phyloP scores from a whole-genome alignment of 2,329 filamentous ascomycete species.

The Drechslerella dactyloides region DNA sequence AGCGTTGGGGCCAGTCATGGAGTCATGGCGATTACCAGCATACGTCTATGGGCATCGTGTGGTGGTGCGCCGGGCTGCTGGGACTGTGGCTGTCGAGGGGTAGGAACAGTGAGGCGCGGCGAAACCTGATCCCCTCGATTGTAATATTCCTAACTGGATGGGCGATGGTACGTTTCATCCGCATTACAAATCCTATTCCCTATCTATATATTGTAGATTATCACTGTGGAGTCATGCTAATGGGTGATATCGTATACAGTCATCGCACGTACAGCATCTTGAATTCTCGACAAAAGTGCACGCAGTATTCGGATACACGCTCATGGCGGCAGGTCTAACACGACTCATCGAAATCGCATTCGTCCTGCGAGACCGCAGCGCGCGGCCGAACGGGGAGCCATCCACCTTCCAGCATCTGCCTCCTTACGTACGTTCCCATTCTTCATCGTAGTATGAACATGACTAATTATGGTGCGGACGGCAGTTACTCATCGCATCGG shows the following conservation, averaged over 20 bases:
- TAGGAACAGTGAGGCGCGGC: constrained; percentile 81
- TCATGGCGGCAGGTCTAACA: constrained; percentile 85
- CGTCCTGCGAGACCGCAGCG: constrained; percentile 74
- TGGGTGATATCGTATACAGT: constrained; percentile 57
- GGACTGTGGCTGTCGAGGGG: constrained; percentile 90
- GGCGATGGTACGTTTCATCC: constrained; percentile 70
- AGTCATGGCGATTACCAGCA: constrained; percentile 94
- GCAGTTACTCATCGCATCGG: constrained; percentile 85
- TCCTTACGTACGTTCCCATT: constrained; percentile 68
- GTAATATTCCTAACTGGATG: constrained; percentile 92
- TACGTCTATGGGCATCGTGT: constrained; percentile 98
- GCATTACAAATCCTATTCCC: neutral
- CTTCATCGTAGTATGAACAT: neutral
- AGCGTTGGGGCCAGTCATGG: constrained; percentile 85
- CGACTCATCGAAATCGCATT: constrained; percentile 92
- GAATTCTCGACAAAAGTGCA: constrained; percentile 88
- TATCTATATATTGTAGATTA: neutral
- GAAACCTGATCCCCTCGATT: constrained; percentile 90
- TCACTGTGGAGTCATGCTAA: neutral
- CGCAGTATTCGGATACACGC: constrained; percentile 86
- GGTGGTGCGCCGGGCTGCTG: constrained; percentile 92
- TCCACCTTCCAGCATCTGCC: constrained; percentile 76
- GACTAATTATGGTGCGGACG: constrained; percentile 4
- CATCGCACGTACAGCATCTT: constrained; percentile 82
- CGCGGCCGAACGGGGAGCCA: constrained; percentile 71